Conservation (phyloP, 2,329 filamentous ascomycete species). For the Hypomyces rosellus region DNA sequence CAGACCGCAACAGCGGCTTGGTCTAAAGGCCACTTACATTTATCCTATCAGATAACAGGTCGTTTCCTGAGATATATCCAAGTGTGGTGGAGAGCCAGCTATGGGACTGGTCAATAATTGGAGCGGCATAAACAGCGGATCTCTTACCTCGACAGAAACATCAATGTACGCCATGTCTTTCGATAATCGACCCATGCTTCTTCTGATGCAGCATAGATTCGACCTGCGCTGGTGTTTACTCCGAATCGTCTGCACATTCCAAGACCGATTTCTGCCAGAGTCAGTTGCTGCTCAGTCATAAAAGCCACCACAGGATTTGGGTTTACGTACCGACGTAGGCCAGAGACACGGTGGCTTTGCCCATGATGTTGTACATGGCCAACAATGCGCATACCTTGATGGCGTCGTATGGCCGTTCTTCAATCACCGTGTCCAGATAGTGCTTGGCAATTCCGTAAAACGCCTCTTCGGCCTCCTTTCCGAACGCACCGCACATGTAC, state of each 20-base stretch:
- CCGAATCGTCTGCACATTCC: slow-evolving; percentile 1
- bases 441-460: slow-evolving; percentile 11
- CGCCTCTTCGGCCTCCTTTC: background rate
- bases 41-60: background rate
- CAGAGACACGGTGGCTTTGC: slow-evolving; percentile 10
- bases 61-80: slow-evolving; percentile 7
- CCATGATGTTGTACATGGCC: slow-evolving; percentile 13
- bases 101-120: background rate
- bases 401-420: slow-evolving; percentile 7
- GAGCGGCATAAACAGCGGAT: background rate
- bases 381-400: slow-evolving; percentile 12
- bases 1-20: background rate
- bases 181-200: slow-evolving; percentile 6
- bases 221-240: background rate
- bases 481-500: slow-evolving; percentile 3
- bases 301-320: background rate
- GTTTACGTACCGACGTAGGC: slow-evolving; percentile 7
- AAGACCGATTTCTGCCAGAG: background rate
- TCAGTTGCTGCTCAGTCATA: background rate
- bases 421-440: slow-evolving; percentile 7
- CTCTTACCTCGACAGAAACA: slow-evolving; percentile 10
- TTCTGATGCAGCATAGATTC: background rate
- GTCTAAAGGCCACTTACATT: background rate
- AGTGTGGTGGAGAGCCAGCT: slow-evolving; percentile 9
- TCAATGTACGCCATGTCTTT: slow-evolving; percentile 9